phyloP scores from a whole-genome alignment of 2,329 filamentous ascomycete species.

The Fusarium sterilihyphosum region DNA sequence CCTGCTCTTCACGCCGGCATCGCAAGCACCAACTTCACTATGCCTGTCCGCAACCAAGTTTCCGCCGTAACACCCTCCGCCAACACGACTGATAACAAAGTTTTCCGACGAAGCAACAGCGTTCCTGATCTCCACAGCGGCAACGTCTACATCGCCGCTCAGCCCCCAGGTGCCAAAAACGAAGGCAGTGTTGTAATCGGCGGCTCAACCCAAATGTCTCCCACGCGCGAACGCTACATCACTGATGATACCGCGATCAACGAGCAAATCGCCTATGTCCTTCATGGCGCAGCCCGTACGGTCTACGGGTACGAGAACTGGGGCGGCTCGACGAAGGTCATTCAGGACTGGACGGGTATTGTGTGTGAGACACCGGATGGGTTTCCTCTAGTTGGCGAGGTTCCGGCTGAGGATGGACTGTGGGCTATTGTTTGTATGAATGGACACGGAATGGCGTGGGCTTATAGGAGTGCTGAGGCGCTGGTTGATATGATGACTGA shows the following conservation, averaged over 20 bases:
- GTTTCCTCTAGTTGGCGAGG: constrained; percentile 13
- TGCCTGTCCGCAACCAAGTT: constrained; percentile 23
- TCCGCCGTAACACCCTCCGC: background rate
- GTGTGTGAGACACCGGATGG: constrained; percentile 15
- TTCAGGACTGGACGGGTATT: constrained; percentile 25
- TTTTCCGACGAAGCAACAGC: constrained; percentile 15
- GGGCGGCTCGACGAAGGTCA: constrained; percentile 12
- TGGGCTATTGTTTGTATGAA: constrained; percentile 32
- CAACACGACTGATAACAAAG: background rate
- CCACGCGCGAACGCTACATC: constrained; percentile 3
- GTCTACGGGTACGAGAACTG: constrained; percentile 17
- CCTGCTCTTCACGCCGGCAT: constrained; percentile 12
- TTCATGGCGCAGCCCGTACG: constrained; percentile 9
- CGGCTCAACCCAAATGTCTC: constrained; percentile 21
- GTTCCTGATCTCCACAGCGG: constrained; percentile 12
- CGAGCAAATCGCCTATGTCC: constrained; percentile 12
- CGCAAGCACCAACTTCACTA: constrained; percentile 23
- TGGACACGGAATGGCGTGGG: constrained; percentile 23
- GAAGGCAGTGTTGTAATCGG: constrained; percentile 14
- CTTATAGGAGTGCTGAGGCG: constrained; percentile 24
- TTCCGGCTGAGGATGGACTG: constrained; percentile 19
- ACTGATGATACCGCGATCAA: constrained; percentile 14
- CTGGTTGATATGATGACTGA: constrained; percentile 29
- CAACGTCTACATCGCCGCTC: constrained; percentile 19
- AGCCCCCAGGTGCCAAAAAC: constrained; percentile 5